Conservation (phyloP, 257 asterid species). For the Nicotiana sylvestris region DNA sequence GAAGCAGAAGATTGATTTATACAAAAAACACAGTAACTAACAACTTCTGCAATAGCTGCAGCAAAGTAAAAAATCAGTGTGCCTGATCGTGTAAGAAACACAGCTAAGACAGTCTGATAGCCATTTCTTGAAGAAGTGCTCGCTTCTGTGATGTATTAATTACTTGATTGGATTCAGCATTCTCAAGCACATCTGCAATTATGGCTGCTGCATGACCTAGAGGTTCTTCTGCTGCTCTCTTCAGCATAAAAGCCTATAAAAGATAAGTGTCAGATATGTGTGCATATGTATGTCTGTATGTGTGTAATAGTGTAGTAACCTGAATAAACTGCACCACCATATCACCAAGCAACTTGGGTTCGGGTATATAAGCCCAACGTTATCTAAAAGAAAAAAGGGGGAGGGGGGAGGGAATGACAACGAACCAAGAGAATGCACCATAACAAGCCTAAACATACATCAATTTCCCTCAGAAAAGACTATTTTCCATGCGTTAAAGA, state of each 20-base stretch:
- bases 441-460: neutral
- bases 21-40: neutral
- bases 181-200: slow-evolving; percentile 84
- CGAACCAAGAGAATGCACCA: neutral
- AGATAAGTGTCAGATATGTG: neutral
- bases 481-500: neutral
- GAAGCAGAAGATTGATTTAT: neutral
- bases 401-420: neutral
- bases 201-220: slow-evolving; percentile 98
- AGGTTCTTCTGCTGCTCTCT: slow-evolving; percentile 97
- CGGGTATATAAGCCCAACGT: neutral
- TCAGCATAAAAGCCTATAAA: slow-evolving; percentile 87
- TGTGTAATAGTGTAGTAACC: neutral
- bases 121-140: slow-evolving; percentile 95
- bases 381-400: neutral
- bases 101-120: slow-evolving; percentile 65
- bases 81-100: neutral
- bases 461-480: neutral
- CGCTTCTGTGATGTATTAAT: slow-evolving; percentile 82
- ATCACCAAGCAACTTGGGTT: no score
- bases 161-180: slow-evolving; percentile 74
- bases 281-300: neutral
- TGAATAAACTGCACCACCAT: no score
- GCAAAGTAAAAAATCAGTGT: neutral
- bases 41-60: neutral